phyloP scores from a whole-genome alignment of 164 flowering plant genomes.

The Nymphaea thermarum region DNA sequence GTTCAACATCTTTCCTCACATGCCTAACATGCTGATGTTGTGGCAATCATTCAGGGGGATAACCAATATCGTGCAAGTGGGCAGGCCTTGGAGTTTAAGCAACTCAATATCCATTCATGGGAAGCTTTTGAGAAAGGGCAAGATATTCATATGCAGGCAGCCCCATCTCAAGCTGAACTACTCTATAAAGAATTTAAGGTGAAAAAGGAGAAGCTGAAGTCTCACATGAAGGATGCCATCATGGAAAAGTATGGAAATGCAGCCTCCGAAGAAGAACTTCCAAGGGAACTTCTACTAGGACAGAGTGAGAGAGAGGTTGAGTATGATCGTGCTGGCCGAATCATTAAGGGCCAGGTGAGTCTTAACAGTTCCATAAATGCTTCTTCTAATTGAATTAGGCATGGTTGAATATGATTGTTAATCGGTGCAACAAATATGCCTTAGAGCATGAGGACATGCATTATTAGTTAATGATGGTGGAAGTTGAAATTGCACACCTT shows the following conservation, averaged over 20 bases:
- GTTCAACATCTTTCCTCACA: no score
- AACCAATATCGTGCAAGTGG: conserved; percentile 58
- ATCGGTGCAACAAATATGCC: no score
- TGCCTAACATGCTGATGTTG: no score
- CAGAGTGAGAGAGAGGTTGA: conserved; percentile 55
- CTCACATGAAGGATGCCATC: conserved; percentile 46
- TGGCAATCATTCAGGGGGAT: conserved; percentile 33
- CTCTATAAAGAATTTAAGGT: conserved; percentile 46
- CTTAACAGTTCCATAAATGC: no score
- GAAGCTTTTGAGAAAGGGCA: conserved; percentile 87
- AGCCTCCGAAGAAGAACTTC: conserved; percentile 51
- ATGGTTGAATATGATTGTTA: conserved; percentile 56
- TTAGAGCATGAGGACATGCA: no score
- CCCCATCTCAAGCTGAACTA: conserved; percentile 77
- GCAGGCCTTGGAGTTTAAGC: conserved; percentile 73
- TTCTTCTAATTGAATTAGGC: background rate
- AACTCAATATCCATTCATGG: conserved; percentile 60
- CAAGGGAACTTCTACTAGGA: conserved; percentile 18
- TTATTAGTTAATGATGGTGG: no score
- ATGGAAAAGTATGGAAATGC: conserved; percentile 87
- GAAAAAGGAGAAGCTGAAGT: conserved; percentile 18
- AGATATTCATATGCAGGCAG: conserved; percentile 81
- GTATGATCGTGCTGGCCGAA: conserved; percentile 91
- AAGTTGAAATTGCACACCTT: no score
- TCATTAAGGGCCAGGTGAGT: conserved; percentile 72